These are phyloP conservation scores for Colletotrichum sp. DNA, from an alignment of 2,329 filamentous ascomycete species.

Conservation along the genomic window DNA sequence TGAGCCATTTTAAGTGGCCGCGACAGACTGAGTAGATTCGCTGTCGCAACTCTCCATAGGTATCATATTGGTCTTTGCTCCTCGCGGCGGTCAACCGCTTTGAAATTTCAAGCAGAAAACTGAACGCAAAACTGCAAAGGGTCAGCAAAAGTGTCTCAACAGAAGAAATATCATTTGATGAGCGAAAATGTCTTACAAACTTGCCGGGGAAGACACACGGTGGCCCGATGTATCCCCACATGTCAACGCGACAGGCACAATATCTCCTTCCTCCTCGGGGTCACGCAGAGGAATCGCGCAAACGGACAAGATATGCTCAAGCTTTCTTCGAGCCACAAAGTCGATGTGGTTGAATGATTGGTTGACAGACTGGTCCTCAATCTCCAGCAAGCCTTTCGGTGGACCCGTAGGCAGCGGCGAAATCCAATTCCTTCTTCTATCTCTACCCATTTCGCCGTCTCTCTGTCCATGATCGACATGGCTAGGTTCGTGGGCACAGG, in stretches of 20 bases:
- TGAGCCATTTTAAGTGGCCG: neutral
- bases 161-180: too few relatives aligned
- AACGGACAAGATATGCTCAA: neutral
- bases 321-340: neutral
- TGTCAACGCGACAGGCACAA: neutral
- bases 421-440: too few relatives aligned
- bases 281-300: neutral
- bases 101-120: neutral
- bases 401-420: too few relatives aligned
- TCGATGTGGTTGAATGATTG: neutral
- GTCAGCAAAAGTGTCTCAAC: neutral
- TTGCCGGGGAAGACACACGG: neutral
- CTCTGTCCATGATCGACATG: too few relatives aligned
- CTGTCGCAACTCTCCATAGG: neutral
- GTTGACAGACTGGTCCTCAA: neutral
- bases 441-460: too few relatives aligned
- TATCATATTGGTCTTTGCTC: neutral
- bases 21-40: neutral
- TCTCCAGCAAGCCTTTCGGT: too few relatives aligned
- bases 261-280: accelerated
- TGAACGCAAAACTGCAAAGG: neutral
- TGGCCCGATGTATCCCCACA: neutral
- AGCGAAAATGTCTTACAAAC: neutral
- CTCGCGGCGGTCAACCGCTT: accelerated
- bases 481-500: too few relatives aligned